Conservation (phyloP, 2,329 filamentous ascomycete species). For the Cladosporium sphaerospermum region DNA sequence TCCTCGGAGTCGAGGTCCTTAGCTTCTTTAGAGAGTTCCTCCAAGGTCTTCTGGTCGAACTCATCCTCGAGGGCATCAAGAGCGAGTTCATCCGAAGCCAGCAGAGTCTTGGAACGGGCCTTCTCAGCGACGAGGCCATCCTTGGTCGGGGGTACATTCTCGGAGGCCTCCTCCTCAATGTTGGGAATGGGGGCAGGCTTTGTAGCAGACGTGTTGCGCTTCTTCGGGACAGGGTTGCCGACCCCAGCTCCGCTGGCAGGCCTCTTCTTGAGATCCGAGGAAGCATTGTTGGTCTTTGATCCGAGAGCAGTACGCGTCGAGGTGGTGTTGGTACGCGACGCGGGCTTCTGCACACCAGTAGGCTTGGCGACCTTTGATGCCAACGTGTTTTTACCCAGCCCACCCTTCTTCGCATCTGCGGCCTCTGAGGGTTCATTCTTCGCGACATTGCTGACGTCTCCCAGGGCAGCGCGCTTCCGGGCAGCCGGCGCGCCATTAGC, state of each 20-base stretch:
- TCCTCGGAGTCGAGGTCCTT: conserved; percentile 79
- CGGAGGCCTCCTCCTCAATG: conserved; percentile 41
- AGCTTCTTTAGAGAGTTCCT: conserved; percentile 38
- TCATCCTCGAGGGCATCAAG: conserved; percentile 27
- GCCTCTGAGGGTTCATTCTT: conserved; percentile 66
- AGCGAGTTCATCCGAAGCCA: conserved; percentile 26
- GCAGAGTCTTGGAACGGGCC: conserved; percentile 27
- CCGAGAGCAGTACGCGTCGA: conserved; percentile 58
- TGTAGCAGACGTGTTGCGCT: conserved; percentile 53
- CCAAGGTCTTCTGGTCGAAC: conserved; percentile 29
- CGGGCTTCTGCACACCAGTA: conserved; percentile 71
- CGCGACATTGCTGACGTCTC: conserved; percentile 90
- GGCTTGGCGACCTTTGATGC: conserved; percentile 74
- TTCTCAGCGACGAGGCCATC: conserved; percentile 43
- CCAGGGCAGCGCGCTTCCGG: conserved; percentile 73
- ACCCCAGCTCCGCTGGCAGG: conserved; percentile 66
- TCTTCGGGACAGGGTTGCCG: conserved; percentile 60
- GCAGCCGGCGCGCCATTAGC: conserved; percentile 39
- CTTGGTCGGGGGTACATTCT: conserved; percentile 64
- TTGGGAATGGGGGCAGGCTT: conserved; percentile 43
- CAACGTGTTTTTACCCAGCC: conserved; percentile 53
- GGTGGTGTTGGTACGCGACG: conserved; percentile 34
- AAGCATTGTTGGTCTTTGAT: conserved; percentile 63
- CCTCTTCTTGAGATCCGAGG: conserved; percentile 59
- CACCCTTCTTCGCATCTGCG: conserved; percentile 47